Conservation (phyloP, 78 protist genomes). For the Dictyostelium brefeldianum region DNA sequence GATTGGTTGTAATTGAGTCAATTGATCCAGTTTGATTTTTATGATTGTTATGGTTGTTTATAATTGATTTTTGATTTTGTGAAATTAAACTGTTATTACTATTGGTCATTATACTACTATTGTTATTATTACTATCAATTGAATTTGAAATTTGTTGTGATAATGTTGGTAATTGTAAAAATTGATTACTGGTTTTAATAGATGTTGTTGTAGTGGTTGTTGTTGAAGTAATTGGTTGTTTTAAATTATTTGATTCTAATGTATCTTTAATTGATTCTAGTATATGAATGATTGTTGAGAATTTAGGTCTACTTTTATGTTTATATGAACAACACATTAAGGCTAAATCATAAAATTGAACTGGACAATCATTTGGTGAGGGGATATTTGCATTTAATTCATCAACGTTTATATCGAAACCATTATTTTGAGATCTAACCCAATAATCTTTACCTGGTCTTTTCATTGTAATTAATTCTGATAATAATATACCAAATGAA, state of each 20-base stretch:
- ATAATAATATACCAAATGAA: slow-evolving; percentile 56
- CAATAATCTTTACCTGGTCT: slow-evolving; percentile 86
- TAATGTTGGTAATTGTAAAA: no score
- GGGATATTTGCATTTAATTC: slow-evolving; percentile 34
- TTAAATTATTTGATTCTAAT: not conserved
- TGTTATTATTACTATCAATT: not conserved
- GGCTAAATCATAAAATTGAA: slow-evolving; percentile 43
- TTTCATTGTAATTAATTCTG: slow-evolving; percentile 56
- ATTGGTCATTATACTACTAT: not conserved
- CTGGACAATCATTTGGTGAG: slow-evolving; percentile 20
- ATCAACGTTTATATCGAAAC: slow-evolving; percentile 65
- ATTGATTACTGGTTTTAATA: no score
- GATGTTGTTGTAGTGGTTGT: not conserved
- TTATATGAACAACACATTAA: slow-evolving; percentile 47
- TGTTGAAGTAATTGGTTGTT: not conserved
- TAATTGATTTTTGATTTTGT: not conserved
- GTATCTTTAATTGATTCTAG: slow-evolving; percentile 17
- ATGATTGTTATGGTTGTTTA: not conserved
- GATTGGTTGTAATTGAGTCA: not conserved
- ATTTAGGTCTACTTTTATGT: slow-evolving; percentile 28
- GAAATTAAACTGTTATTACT: not conserved
- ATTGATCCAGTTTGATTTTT: not conserved
- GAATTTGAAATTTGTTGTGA: not conserved
- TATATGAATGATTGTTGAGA: slow-evolving; percentile 43
- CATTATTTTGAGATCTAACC: slow-evolving; percentile 59